Evolutionary conservation across 345 rosid genomes (phyloP).

Genomic region (Brassica napus): Da-Ae NC_063447.1:40878001-40878500

Average conservation of each 20-base stretch:
- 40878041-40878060: conserved; percentile 87
- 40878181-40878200: conserved; percentile 74
- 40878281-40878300: conserved; percentile 75
- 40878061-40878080: conserved; percentile 81
- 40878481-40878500: conserved; percentile 87
- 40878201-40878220: conserved; percentile 65
- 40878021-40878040: conserved; percentile 83
- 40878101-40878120: conserved; percentile 68
- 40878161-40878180: conserved; percentile 95
- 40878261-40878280: conserved; percentile 68
- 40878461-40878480: conserved; percentile 52
- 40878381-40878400: conserved; percentile 15
- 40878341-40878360: conserved; percentile 80
- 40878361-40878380: conserved; percentile 85
- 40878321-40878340: conserved; percentile 79
- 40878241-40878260: conserved; percentile 67
- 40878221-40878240: conserved; percentile 36
- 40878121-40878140: conserved; percentile 64
- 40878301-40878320: conserved; percentile 74
- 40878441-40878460: not conserved
- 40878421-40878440: no score
- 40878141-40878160: conserved; percentile 87
- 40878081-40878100: conserved; percentile 82
- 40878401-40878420: not conserved
- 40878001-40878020: conserved; percentile 78